Conservation (phyloP, 2,329 filamentous ascomycete genomes). For the Colletotrichum zoysiae region DNA sequence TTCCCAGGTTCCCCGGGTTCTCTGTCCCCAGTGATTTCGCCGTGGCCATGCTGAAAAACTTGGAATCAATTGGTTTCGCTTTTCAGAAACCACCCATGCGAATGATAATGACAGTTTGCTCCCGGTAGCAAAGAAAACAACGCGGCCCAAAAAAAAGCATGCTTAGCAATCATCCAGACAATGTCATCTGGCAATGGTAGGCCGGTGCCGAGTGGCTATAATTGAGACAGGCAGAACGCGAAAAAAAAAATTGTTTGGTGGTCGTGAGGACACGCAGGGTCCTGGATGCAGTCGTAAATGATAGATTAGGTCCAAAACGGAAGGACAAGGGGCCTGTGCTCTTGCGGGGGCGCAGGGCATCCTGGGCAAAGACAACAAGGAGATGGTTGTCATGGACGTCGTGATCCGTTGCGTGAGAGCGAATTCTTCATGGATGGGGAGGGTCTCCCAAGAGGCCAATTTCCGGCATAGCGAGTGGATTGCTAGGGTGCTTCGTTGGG, state of each 20-base stretch:
- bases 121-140: slow-evolving; percentile 14
- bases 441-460: slow-evolving; percentile 23
- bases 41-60: slow-evolving; percentile 7
- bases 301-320: slow-evolving; percentile 34
- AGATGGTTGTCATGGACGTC: slow-evolving; percentile 43
- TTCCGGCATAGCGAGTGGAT: slow-evolving; percentile 35
- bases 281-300: slow-evolving; percentile 39
- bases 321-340: slow-evolving; percentile 31
- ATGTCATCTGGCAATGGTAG: slow-evolving; percentile 7
- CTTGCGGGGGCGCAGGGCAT: slow-evolving; percentile 23
- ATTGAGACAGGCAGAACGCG: slow-evolving; percentile 15
- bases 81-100: slow-evolving; percentile 8
- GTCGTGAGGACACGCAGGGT: slow-evolving; percentile 36
- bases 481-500: slow-evolving; percentile 35
- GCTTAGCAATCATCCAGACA: not conserved
- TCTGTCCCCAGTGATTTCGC: slow-evolving; percentile 15
- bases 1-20: not conserved
- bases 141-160: slow-evolving; percentile 6
- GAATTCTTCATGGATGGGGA: slow-evolving; percentile 41
- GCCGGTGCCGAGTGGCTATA: slow-evolving; percentile 9
- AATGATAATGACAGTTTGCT: slow-evolving; percentile 20
- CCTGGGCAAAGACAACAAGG: slow-evolving; percentile 36
- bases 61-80: slow-evolving; percentile 8
- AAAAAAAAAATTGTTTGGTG: slow-evolving; percentile 30
- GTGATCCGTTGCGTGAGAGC: slow-evolving; percentile 43